Base-by-base conservation (phyloP, 2,329 filamentous ascomycete genomes). In the Fonsecaea pugnacius region DNA sequence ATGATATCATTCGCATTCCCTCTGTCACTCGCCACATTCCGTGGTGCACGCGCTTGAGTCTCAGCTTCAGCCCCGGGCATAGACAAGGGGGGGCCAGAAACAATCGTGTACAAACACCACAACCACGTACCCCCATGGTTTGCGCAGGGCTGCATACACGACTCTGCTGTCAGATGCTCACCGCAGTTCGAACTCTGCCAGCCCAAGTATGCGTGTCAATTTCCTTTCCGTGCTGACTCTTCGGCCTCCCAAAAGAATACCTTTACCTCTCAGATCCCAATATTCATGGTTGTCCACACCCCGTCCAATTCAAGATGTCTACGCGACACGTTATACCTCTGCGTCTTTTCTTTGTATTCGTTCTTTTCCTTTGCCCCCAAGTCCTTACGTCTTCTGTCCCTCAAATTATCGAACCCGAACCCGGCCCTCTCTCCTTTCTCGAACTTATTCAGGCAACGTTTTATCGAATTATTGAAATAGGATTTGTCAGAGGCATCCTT, bases 401-500 rank as follows among this genome's bases (percentile, higher is more conserved):
- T 51, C 55, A 56, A 50, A 61, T 66, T 8, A 46, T 57, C 32
- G 10, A 52, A 9, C 64, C 61, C 1, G 64, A 66, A 3, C 24
- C 59, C 7, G 66, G 61, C 14, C 35, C 56, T 14, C 55, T 68
- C 16, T 66, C 66, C n/a, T 63, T 68, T 36, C 16, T 62, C 50
- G 66, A 68, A 53, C 55, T 68, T 30, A 46, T 56, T 2, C 58
- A 60, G 36, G 58, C 62, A 24, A 60, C 58, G 16, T 58, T 66
- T n/a, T 36, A 40, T 14, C 61, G 62, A 8, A 66, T 66, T 24
- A 56, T 68, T 12, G 61, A 66, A 27, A 55, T 62, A 1, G 66
- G 66, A 43, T 66, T 68, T 21, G n/a, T 63, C 16, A 60, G 38
- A 16, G 66, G 66, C 33, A 48, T 68, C 12, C n/a, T 61, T 2